These are phyloP conservation scores for Trichoderma polysporum DNA, from an alignment of 2,329 filamentous ascomycete genomes.

Conservation along the genomic window DNA sequence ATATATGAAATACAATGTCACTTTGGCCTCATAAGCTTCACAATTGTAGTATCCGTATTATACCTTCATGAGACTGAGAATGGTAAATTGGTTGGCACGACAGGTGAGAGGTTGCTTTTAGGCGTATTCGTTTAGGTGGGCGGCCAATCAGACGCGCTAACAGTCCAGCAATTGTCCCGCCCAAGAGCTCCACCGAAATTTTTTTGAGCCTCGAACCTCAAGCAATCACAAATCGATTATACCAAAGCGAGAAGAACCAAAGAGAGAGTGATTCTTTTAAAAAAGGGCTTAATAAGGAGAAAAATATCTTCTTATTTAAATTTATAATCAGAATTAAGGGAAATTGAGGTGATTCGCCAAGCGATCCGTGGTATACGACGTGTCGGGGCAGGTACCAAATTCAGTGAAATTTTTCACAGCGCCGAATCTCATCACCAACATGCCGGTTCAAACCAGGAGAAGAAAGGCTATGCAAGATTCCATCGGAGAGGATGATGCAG, in stretches of 20 bases:
- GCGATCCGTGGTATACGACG: neutral
- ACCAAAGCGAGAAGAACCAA: neutral
- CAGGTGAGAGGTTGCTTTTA: slow-evolving; percentile 1
- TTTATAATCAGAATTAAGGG: neutral
- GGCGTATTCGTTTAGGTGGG: neutral
- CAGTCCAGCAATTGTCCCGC: neutral
- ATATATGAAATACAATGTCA: neutral
- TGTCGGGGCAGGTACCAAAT: neutral
- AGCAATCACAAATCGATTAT: slow-evolving; percentile 2
- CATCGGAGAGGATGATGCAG: slow-evolving; percentile 12
- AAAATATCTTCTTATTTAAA: neutral
- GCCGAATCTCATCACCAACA: slow-evolving; percentile 14
- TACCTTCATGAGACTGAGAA: neutral
- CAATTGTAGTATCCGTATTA: neutral
- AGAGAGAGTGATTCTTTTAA: neutral
- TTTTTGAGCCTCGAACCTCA: slow-evolving; percentile 19
- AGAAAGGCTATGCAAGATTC: slow-evolving; percentile 31
- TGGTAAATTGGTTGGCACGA: neutral
- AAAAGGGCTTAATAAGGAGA: neutral
- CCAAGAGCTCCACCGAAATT: slow-evolving; percentile 22
- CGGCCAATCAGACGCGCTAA: slow-evolving; percentile 21
- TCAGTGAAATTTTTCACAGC: slow-evolving; percentile 1
- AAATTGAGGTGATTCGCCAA: neutral
- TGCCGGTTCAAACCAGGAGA: slow-evolving; percentile 29
- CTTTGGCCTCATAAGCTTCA: neutral